A percentile compares a stretch with the other conserved stretches of the same genome.
Evolutionary conservation across 345 rosid genomes (phyloP).

Genomic region (Salix caprea): DNA sequence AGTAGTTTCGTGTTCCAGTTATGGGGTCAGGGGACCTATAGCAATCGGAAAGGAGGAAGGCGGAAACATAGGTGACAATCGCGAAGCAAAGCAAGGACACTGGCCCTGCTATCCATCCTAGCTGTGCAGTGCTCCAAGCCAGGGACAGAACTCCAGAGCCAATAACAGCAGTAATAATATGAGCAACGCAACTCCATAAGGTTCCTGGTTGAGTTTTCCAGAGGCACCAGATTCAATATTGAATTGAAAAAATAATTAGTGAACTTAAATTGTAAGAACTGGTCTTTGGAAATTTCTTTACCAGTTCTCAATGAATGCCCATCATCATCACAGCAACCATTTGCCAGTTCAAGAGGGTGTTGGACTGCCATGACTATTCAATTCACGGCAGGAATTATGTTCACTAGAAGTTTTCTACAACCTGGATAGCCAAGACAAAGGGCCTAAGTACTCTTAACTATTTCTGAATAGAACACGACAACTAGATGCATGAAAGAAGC

Average conservation of each 20-base stretch:
- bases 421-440: neutral
- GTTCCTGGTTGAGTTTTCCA: slow-evolving; percentile 41
- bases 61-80: slow-evolving; percentile 40
- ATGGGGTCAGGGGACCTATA: slow-evolving; percentile 44
- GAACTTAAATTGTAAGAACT: neutral
- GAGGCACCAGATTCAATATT: slow-evolving; percentile 10
- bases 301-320: slow-evolving; percentile 45
- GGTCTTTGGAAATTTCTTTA: slow-evolving; percentile 5
- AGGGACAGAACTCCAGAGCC: slow-evolving; percentile 54
- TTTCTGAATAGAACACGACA: neutral
- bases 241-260: neutral
- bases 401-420: neutral
- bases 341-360: slow-evolving; percentile 22
- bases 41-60: slow-evolving; percentile 52
- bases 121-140: slow-evolving; percentile 62
- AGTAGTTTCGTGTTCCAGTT: slow-evolving; percentile 37
- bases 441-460: neutral
- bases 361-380: slow-evolving; percentile 30
- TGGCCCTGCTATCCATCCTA: slow-evolving; percentile 76
- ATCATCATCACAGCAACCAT: slow-evolving; percentile 29
- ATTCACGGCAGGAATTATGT: neutral
- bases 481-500: neutral
- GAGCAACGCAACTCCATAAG: slow-evolving; percentile 43
- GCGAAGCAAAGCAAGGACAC: slow-evolving; percentile 43
- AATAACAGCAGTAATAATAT: slow-evolving; percentile 49